Evolutionary conservation across 2,329 filamentous ascomycete species (phyloP), one percentile per base, ranked within the genome.

Genomic region (Scytalidium sp.): DNA sequence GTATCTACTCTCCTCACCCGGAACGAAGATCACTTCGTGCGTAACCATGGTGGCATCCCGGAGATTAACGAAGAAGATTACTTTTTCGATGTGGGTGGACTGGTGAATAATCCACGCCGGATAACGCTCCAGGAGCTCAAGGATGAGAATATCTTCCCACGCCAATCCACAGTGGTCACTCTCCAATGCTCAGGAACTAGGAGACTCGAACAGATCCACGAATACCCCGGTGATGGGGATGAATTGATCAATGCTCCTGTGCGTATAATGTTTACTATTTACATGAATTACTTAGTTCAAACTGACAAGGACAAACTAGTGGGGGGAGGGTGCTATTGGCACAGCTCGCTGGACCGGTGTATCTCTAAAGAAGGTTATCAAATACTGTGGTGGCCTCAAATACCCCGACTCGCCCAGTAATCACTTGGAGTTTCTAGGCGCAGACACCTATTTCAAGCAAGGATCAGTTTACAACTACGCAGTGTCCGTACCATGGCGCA

Each of bases 391-490:
- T 2, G 85, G 85, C 0, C 66, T 87, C 2, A 55, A 63, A 1
- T 69, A 70, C 10, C 42, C 27, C 7, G 62, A 69, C 20, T 67
- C 73, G 1, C 69, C 71, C 2, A 82, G 73, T 0, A 78, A 81
- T 50, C 83, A 90, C 54, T 64, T 89, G 11, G 85, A 89, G 56
- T 76, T 90, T 44, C 83, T 80, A 50, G 86, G 86, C 0, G 84
- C 82, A 1, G 87, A 90, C 50, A 87, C 84, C 0, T 89, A 90
- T 60, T 85, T 89, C 71, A 89, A 89, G 64, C 79, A 83, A 45
- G 74, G 77, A 15, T 68, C 85, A 41, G 74, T 78, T 0, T 80
- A 79, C 68, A 89, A 89, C 64, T 90, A 88, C 57, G 72, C 79
- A 19, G 83, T 88, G 43, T 81, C 75, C 13, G 81, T 88, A 0